Evolutionary conservation across 257 asterid genomes (phyloP).

Genomic region (Solanum lycopersicoides): DNA sequence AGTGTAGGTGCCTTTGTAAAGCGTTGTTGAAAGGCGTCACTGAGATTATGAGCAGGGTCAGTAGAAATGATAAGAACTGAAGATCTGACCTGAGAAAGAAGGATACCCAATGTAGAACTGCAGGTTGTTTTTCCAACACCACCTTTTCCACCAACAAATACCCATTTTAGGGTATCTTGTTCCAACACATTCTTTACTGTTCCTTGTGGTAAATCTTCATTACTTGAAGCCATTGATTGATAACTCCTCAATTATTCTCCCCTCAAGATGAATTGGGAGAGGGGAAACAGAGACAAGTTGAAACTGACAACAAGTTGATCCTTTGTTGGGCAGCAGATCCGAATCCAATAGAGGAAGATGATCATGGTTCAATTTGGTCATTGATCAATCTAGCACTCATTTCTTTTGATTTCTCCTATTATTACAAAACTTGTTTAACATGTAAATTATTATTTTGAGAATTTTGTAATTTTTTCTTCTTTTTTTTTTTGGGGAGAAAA

Average conservation of each 20-base stretch:
- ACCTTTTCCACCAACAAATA: conserved; percentile 95
- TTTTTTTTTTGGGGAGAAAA: too few relatives aligned
- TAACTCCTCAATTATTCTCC: neutral
- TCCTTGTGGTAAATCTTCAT: conserved; percentile 60
- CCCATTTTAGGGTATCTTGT: conserved; percentile 83
- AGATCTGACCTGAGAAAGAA: conserved; percentile 57
- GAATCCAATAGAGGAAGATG: neutral
- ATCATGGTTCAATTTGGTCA: neutral
- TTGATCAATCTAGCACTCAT: neutral
- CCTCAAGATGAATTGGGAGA: neutral
- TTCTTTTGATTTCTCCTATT: neutral
- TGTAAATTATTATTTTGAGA: too few relatives aligned
- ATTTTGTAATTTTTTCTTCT: too few relatives aligned
- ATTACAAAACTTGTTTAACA: neutral
- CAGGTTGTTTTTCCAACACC: conserved; percentile 97
- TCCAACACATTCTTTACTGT: conserved; percentile 64
- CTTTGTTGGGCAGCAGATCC: neutral
- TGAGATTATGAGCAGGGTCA: conserved; percentile 94
- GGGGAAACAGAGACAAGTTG: neutral
- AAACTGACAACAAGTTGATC: neutral
- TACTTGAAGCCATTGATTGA: neutral
- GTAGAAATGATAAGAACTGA: conserved; percentile 95
- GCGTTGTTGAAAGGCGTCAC: conserved; percentile 90
- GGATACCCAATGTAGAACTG: conserved; percentile 65
- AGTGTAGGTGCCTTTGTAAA: conserved; percentile 88